Base-by-base conservation (phyloP, 345 rosid genomes). In the Turritis glabra region DNA sequence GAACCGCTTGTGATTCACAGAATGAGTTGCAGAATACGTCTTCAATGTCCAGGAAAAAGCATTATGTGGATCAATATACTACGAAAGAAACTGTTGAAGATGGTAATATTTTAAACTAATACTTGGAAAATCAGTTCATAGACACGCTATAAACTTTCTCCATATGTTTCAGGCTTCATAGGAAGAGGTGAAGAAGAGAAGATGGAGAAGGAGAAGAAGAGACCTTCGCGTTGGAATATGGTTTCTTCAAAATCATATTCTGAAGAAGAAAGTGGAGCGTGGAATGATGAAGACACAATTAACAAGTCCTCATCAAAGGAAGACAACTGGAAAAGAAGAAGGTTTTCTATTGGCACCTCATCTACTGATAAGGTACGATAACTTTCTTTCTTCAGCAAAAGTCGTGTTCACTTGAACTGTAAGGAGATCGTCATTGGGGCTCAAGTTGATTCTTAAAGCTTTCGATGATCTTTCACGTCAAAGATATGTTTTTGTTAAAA, bases 291-390 rank as follows among this genome's bases (percentile, higher is more conserved):
- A 71, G 79, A 74, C 47, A 57, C 50, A 35, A 48, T 63, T 40
- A 71, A 71, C 73, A 73, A 70, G 69, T 72, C 80, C 68, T 48
- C 67, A 11, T 76, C 72, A 64, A 85, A 75, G 74, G 87, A 76
- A 35, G 79, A 77, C 55, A 92, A 79, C 71, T 80, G 65, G 61
- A 91, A 77, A 79, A 85, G 79, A 82, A 84, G 85, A 58, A 87
- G 77, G 77, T 29, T 58, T 59, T 81, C 87, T 60, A 44, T 69
- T 32, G 46, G 86, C 74, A 69, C 53, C 67, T 64, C 82, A 32
- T 48, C 80, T 17, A 73, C 70, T 5, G 86, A 90, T 71, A 87
- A 89, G 97, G 97, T 84, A 38, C 23, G 1, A 18, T 55, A 40
- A 52, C 44, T 21, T 30, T 44, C 56, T 65, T 58, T 18, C 51